These are phyloP conservation scores for Diaporthe citrichinensis DNA, from an alignment of 2,329 filamentous ascomycete genomes.

Conservation along the genomic window DNA sequence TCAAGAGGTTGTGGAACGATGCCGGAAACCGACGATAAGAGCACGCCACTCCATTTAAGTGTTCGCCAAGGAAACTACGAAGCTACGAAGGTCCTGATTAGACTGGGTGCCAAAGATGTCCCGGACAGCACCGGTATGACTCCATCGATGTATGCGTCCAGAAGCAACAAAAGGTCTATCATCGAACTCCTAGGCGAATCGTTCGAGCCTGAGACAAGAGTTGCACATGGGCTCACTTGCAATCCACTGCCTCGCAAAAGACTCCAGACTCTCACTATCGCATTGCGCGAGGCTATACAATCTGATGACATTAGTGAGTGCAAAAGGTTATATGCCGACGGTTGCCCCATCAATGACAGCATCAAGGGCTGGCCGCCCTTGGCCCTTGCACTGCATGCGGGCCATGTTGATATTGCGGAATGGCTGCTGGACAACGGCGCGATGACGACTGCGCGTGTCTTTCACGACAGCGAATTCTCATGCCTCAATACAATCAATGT, in stretches of 20 bases:
- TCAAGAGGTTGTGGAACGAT: not conserved
- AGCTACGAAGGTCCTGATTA: not conserved
- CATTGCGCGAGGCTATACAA: not conserved
- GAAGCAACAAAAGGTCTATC: not conserved
- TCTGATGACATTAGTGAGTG: not conserved
- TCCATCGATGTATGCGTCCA: not conserved
- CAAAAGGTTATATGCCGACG: not conserved
- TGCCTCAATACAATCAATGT: not conserved
- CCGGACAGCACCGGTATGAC: not conserved
- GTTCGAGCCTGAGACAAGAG: not conserved
- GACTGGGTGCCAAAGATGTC: not conserved
- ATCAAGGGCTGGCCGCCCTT: not conserved
- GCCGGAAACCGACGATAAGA: not conserved
- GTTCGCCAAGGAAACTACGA: rapidly evolving
- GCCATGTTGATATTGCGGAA: not conserved
- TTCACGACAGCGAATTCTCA: rapidly evolving
- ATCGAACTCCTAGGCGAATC: not conserved
- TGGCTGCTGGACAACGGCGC: not conserved
- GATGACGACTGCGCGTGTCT: too few species aligned
- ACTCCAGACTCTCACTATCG: not conserved
- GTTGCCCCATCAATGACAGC: not conserved
- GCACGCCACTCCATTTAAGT: not conserved
- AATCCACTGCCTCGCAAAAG: not conserved
- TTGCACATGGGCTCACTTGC: too few species aligned
- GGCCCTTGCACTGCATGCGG: not conserved